phyloP scores from a whole-genome alignment of 2,329 filamentous ascomycete genomes.

The Tolypocladium nubicola region DNA sequence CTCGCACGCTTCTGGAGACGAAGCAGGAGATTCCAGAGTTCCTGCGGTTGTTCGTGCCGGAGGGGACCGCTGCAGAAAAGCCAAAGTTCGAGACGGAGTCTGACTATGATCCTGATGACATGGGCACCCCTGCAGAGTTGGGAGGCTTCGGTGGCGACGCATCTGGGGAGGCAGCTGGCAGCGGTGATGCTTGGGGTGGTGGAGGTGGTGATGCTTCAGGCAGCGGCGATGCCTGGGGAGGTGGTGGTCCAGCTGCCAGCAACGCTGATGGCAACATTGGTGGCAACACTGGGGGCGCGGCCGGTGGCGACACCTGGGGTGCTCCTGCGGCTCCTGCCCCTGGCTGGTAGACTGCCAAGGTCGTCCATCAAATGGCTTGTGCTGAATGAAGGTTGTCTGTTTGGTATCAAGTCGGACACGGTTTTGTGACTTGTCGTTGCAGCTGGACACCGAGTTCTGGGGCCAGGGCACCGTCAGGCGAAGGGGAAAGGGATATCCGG shows the following conservation, averaged over 20 bases:
- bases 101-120: constrained; percentile 34
- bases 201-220: constrained; percentile 1
- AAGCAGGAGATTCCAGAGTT: constrained; percentile 76
- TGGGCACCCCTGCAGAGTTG: constrained; percentile 14
- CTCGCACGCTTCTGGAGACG: constrained; percentile 73
- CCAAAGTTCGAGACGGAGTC: constrained; percentile 46
- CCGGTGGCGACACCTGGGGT: background rate
- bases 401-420: background rate
- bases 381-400: background rate
- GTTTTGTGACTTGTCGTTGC: background rate
- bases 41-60: constrained; percentile 52
- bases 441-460: background rate
- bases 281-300: background rate
- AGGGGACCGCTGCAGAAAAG: constrained; percentile 34
- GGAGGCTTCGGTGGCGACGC: constrained; percentile 8
- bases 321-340: background rate
- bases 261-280: background rate
- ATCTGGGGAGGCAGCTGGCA: background rate
- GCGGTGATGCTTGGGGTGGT: constrained; percentile 4
- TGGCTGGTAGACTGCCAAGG: background rate
- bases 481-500: background rate
- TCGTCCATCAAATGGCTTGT: background rate
- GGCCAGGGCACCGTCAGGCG: background rate
- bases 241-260: background rate
- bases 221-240: constrained; percentile 3